Evolutionary conservation across 257 asterid genomes (phyloP).

Genomic region (Dorcoceras hygrometricum): DNA sequence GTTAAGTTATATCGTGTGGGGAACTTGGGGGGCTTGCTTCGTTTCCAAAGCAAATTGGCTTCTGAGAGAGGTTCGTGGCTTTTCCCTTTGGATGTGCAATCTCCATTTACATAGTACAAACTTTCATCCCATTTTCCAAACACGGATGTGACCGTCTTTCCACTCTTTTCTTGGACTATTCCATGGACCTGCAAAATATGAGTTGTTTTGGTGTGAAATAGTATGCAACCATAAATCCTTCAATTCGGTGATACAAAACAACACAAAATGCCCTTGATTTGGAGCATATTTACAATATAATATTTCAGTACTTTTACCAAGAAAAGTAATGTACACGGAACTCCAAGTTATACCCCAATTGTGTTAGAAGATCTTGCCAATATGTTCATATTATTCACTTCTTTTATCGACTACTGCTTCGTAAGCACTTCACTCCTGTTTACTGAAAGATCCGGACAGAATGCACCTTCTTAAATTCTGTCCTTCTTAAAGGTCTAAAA

Average conservation of each 20-base stretch:
- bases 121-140: conserved; percentile 98
- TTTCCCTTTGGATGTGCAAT: conserved; percentile 56
- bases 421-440: background rate
- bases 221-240: background rate
- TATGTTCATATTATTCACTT: background rate
- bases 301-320: background rate
- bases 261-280: background rate
- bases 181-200: conserved; percentile 80
- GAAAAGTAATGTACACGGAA: background rate
- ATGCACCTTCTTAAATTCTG: background rate
- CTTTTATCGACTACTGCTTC: background rate
- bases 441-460: background rate
- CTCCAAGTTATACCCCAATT: background rate
- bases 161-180: conserved; percentile 71
- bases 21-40: conserved; percentile 73
- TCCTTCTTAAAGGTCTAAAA: conserved; percentile 4
- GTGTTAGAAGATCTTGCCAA: background rate
- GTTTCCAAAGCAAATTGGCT: conserved; percentile 78
- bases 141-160: conserved; percentile 78
- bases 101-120: conserved; percentile 77
- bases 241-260: no score
- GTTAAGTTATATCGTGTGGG: conserved; percentile 85
- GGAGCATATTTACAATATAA: background rate
- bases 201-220: background rate
- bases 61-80: conserved; percentile 54